A percentile compares a stretch with the other conserved stretches of the same genome.
These are phyloP conservation scores for Tricholoma bakamatsutake DNA, from an alignment of 768 basidiomycete genomes.

Conservation along the genomic window DNA sequence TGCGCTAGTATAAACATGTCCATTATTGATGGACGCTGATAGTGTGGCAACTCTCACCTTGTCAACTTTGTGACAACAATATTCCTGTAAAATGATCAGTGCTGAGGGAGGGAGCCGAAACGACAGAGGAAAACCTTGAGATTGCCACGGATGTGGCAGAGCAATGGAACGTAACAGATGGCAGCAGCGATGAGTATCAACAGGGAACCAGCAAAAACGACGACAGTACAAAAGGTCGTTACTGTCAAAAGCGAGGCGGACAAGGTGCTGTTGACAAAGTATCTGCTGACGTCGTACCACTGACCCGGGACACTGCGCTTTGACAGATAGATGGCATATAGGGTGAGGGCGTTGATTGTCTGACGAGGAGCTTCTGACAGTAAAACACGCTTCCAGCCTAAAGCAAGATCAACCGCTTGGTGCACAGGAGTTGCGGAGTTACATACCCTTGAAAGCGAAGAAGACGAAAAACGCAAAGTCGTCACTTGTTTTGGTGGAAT, in stretches of 20 bases:
- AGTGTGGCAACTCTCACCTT: conserved; percentile 48
- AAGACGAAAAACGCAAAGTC: conserved; percentile 99
- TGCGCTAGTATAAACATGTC: conserved; percentile 57
- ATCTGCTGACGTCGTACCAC: conserved; percentile 72
- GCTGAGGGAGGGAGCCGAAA: not conserved
- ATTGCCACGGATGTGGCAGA: conserved; percentile 95
- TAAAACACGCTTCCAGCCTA: conserved; percentile 84
- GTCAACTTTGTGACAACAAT: conserved; percentile 98
- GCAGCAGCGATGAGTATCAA: conserved; percentile 79
- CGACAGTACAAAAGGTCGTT: conserved; percentile 85
- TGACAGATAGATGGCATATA: conserved; percentile 76
- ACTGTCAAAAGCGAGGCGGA: conserved; percentile 82
- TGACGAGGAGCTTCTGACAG: conserved; percentile 96
- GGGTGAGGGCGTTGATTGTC: conserved; percentile 93
- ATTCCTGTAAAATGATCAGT: conserved; percentile 54
- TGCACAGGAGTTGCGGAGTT: not conserved
- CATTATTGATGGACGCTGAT: not conserved
- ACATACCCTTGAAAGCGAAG: conserved; percentile 96
- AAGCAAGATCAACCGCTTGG: not conserved
- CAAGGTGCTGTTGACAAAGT: conserved; percentile 69
- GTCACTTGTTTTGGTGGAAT: conserved; percentile 93
- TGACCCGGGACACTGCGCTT: conserved; percentile 33
- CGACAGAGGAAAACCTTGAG: conserved; percentile 58
- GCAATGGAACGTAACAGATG: conserved; percentile 86
- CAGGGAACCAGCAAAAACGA: conserved; percentile 82